Evolutionary conservation across 768 basidiomycete genomes (phyloP).

Genomic region (Gloeopeniophorella convolvens): DNA sequence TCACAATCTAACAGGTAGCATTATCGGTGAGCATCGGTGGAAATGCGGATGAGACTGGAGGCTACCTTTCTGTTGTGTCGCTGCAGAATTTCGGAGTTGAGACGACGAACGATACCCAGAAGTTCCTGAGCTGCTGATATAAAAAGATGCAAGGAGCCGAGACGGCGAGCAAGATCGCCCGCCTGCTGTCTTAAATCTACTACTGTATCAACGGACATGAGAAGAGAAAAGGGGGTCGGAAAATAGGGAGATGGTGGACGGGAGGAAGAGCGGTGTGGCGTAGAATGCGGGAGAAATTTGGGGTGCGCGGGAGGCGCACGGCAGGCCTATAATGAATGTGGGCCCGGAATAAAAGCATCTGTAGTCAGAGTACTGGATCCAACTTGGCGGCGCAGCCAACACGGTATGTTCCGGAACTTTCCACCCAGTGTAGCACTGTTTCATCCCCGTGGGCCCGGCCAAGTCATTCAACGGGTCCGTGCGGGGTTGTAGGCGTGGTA

Average conservation of each 20-base stretch:
- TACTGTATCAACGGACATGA: slow-evolving; percentile 15
- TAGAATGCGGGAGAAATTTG: slow-evolving; percentile 8
- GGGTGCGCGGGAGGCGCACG: slow-evolving; percentile 10
- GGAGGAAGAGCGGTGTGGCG: slow-evolving; percentile 11
- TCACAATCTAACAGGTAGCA: slow-evolving; percentile 16
- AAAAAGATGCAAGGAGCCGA: slow-evolving; percentile 16
- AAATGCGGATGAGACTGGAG: not conserved
- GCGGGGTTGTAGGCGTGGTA: not conserved
- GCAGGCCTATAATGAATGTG: slow-evolving; percentile 14
- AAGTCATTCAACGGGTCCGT: slow-evolving; percentile 3
- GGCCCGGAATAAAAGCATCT: slow-evolving; percentile 13
- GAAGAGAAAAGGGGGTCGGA: not conserved
- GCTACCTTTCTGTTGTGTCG: slow-evolving; percentile 21
- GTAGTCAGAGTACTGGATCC: slow-evolving; percentile 15
- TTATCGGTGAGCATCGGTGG: slow-evolving; percentile 3
- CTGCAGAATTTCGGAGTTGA: slow-evolving; percentile 15
- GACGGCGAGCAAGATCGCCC: slow-evolving; percentile 16
- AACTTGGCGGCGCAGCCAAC: slow-evolving; percentile 13
- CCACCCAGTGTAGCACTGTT: not conserved
- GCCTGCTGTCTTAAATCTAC: slow-evolving; percentile 19
- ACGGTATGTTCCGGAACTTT: slow-evolving; percentile 21
- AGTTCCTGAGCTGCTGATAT: slow-evolving; percentile 19
- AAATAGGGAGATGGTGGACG: slow-evolving; percentile 2
- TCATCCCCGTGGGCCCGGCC: slow-evolving; percentile 4
- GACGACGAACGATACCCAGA: slow-evolving; percentile 10